Evolutionary conservation across 768 basidiomycete genomes (phyloP), one percentile per base, ranked within the genome.

Genomic region (Suillus alpinus): DNA sequence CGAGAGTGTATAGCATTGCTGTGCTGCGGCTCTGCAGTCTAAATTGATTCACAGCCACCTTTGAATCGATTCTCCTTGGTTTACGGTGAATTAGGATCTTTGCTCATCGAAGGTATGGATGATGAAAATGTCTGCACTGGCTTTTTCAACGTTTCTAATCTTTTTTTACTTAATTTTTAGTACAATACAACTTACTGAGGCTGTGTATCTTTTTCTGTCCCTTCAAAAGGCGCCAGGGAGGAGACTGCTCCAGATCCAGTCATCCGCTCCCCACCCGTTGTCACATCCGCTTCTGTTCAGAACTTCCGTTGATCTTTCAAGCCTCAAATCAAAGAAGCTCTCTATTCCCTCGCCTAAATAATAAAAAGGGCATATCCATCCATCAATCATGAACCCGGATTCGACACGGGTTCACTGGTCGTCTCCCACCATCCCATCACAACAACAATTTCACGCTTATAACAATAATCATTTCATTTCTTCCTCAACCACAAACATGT

Each of bases 341-440:
- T 60, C 61, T 57, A 68, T 72, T 74, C 73, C 71, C 71, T 73
- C 72, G 72, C 72, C 63, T 73, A 73, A 75, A 68, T 64, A 72
- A 74, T 73, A 73, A 70, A 73, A 72, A 70, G 66, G 65, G 65
- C 71, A 63, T 62, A 65, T 44, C 41, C 13, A 46, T 57, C 68
- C 58, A 63, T 61, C 56, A 64, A 65, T 64, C 72, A 72, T 77
- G 74, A 69, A 71, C 65, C 63, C 70, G 66, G 73, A 77, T 67
- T 69, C 74, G 63, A 64, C 73, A 70, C 74, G 74, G 68, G 72
- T 63, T 56, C 70, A 74, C 70, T 73, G 72, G 72, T 67, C 68
- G 62, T 63, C 61, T 68, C 62, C 66, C 67, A 69, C 68, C 34
- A 36, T 43, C 26, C 20, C 23, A 18, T 46, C 51, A 36, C 52